Evolutionary conservation across 306 rosid genomes (phyloP).

Genomic region (Pyrus bretschneideri): DNA sequence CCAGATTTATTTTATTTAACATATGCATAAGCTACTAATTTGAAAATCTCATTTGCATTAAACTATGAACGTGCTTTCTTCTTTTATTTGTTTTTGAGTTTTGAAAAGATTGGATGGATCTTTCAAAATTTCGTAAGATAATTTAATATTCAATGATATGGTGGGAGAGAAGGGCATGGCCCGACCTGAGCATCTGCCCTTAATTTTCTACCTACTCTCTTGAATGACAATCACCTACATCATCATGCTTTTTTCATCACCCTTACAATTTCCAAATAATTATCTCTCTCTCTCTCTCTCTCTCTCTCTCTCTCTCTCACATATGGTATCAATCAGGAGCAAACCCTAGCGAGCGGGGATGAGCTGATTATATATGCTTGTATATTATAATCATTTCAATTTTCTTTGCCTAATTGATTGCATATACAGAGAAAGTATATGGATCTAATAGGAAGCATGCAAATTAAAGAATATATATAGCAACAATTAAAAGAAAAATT

Average conservation of each 20-base stretch:
- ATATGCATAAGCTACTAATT: neutral
- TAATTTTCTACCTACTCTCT: neutral
- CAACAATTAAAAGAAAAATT: neutral
- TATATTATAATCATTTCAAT: neutral
- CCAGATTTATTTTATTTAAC: neutral
- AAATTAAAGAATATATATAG: neutral
- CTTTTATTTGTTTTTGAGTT: neutral
- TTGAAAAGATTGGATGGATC: neutral
- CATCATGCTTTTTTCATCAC: neutral
- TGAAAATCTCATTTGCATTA: neutral
- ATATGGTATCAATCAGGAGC: neutral
- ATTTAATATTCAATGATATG: neutral
- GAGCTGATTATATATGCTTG: neutral
- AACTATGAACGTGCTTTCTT: neutral
- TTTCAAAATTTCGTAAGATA: neutral
- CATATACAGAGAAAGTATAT: neutral
- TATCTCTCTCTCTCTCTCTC: constrained; percentile 12
- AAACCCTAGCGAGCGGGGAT: neutral
- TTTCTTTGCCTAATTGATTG: neutral
- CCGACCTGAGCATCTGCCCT: neutral
- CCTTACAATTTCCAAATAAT: neutral
- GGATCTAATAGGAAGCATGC: neutral
- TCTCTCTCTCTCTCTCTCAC: neutral
- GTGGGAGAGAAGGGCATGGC: neutral
- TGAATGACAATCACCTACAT: neutral